A percentile compares a stretch with the other conserved stretches of the same genome.
Conservation (phyloP, 1,284 basidiomycete genomes). For the Cerrena zonata region DNA sequence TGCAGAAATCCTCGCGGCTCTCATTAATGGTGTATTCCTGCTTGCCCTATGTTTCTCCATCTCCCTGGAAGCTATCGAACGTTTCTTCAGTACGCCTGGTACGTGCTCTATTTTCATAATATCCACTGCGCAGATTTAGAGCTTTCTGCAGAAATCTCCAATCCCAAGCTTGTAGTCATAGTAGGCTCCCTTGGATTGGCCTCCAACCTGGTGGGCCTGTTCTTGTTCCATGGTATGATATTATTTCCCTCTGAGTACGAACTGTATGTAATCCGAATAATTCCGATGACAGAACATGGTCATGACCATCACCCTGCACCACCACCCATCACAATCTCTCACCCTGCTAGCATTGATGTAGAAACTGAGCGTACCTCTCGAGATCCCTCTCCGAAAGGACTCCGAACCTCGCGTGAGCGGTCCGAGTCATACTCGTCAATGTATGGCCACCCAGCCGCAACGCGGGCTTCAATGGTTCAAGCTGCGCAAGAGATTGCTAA, state of each 20-base stretch:
- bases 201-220: slow-evolving; percentile 89
- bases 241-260: too few species aligned
- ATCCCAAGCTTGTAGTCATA: slow-evolving; percentile 81
- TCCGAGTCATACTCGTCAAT: slow-evolving; percentile 56
- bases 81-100: slow-evolving; percentile 85
- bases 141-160: slow-evolving; percentile 70
- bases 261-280: too few species aligned
- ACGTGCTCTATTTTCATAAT: slow-evolving; percentile 17
- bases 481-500: slow-evolving; percentile 77
- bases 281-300: slow-evolving; percentile 54
- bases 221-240: slow-evolving; percentile 86
- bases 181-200: slow-evolving; percentile 87
- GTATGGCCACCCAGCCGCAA: slow-evolving; percentile 81
- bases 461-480: slow-evolving; percentile 82
- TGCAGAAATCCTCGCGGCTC: slow-evolving; percentile 93
- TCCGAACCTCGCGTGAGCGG: slow-evolving; percentile 29
- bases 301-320: slow-evolving; percentile 36
- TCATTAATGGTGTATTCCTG: slow-evolving; percentile 95
- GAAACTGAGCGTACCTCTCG: slow-evolving; percentile 19
- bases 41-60: slow-evolving; percentile 95
- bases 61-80: slow-evolving; percentile 84
- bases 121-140: background rate
- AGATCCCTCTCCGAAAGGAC: slow-evolving; percentile 10
- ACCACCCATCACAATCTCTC: slow-evolving; percentile 8
- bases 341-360: slow-evolving; percentile 22